phyloP scores from a whole-genome alignment of 805 yeast genomes.

The Pichia occidentalis region DNA sequence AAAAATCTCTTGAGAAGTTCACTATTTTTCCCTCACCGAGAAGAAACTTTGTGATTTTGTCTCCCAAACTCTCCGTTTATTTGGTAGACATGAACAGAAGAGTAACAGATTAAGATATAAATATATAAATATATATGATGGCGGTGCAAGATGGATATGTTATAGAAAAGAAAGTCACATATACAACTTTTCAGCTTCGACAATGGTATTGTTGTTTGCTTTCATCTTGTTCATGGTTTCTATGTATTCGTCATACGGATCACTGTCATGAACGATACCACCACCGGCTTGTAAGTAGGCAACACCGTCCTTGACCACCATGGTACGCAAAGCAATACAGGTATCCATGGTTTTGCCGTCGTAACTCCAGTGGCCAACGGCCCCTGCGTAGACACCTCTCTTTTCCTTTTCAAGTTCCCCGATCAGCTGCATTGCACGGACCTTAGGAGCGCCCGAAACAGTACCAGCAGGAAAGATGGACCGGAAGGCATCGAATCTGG shows the following conservation, averaged over 20 bases:
- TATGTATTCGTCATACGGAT: conserved; percentile 88
- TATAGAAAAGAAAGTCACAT: conserved; percentile 7
- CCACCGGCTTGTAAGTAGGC: conserved; percentile 99
- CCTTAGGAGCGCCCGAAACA: conserved; percentile 97
- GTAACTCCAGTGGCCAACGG: conserved; percentile 97
- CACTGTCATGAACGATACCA: conserved; percentile 93
- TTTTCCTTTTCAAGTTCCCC: conserved; percentile 85
- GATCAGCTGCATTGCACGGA: conserved; percentile 91
- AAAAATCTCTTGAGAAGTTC: too few species aligned
- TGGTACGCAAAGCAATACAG: conserved; percentile 94
- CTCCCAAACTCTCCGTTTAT: too few species aligned
- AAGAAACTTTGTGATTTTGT: too few species aligned
- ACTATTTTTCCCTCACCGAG: too few species aligned
- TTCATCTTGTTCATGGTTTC: conserved; percentile 97
- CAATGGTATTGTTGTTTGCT: conserved; percentile 84
- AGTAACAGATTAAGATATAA: too few species aligned
- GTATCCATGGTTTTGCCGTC: conserved; percentile 95
- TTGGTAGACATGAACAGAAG: too few species aligned
- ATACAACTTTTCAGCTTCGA: conserved; percentile 69
- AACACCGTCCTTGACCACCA: conserved; percentile 85
- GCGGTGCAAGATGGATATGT: neutral
- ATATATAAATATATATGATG: too few species aligned
- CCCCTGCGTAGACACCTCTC: conserved; percentile 97
- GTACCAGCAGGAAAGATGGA: conserved; percentile 99
- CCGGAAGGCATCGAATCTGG: conserved; percentile 94